Evolutionary conservation across 192 early-diverging fungal genomes (phyloP), one percentile per base, ranked within the genome.

Genomic region (Coemansia sp.): DNA sequence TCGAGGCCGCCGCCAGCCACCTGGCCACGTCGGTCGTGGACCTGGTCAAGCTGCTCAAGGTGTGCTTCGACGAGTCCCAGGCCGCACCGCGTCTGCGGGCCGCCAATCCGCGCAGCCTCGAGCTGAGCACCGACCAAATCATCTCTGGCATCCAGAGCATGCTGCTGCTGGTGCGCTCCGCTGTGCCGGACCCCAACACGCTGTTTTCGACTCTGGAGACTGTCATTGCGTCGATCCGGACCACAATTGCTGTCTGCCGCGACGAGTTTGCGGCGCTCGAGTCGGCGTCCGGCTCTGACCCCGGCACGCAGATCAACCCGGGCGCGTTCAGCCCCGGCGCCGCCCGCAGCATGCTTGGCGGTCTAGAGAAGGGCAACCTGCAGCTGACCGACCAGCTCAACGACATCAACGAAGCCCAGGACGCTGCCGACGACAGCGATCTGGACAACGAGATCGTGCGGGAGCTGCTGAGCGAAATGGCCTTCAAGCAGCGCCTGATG

Each of bases 401-500:
- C 58, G 78, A 79, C 36, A 79, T 79, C 20, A 67, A 31, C 40
- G 78, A 74, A 27, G 78, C 78, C 0, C 78, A 67, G 29, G 71
- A 70, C 44, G 67, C 64, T 9, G 67, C 78, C 14, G 71, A 58
- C 26, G 63, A 75, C 43, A 52, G 52, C 46, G 67, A 75, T 19
- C 48, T 79, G 12, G 70, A 79, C 42, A 75, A 74, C 53, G 64
- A 67, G 25, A 66, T 79, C 47, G 78, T 79, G n/a, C 31, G 70
- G 5, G 70, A 82, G 35, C 70, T 81, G 14, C 60, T 78, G 15
- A 67, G 75, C 40, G 82, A 83, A 28, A 88, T 84, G 56, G 78
- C 80, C 1, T 76, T 85, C 55, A 97, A 94, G 69, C 88, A 92
- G 65, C 71, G 87, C 47, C 71, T 97, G 45, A 91, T 90, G 3